Evolutionary conservation across 176 grass and related monocot genomes (phyloP).

Genomic region (Puccinellia tenuiflora): DNA sequence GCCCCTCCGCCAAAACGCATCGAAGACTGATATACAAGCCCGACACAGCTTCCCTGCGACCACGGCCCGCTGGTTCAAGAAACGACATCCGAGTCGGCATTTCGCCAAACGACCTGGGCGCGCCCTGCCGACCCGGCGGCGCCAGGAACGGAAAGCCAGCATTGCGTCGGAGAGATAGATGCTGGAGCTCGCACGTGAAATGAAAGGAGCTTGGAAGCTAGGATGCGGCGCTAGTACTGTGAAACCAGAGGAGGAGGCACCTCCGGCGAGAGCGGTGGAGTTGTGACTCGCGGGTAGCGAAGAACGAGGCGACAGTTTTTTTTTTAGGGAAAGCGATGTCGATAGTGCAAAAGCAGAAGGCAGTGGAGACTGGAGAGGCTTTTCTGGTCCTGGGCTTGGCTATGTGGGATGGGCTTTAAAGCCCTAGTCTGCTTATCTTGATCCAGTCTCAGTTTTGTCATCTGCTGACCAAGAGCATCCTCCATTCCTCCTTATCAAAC

Average conservation of each 20-base stretch:
- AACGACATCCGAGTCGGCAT: background rate
- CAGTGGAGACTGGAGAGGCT: no score
- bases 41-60: background rate
- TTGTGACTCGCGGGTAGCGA: background rate
- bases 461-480: no score
- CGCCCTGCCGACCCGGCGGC: background rate
- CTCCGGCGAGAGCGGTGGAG: background rate
- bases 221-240: background rate
- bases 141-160: no score
- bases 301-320: no score
- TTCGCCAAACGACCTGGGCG: constrained; percentile 3
- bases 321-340: no score
- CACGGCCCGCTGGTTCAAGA: background rate
- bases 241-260: background rate
- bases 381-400: background rate
- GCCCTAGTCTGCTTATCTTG: no score
- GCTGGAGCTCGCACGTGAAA: no score
- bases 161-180: background rate
- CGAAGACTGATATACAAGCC: background rate
- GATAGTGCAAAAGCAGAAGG: background rate
- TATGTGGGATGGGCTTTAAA: background rate
- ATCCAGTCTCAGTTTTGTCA: no score
- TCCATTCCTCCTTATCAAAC: no score
- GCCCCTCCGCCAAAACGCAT: background rate
- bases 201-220: background rate